Evolutionary conservation across 192 early-diverging fungal genomes (phyloP).

Genomic region (Entrophospora sp.): DNA sequence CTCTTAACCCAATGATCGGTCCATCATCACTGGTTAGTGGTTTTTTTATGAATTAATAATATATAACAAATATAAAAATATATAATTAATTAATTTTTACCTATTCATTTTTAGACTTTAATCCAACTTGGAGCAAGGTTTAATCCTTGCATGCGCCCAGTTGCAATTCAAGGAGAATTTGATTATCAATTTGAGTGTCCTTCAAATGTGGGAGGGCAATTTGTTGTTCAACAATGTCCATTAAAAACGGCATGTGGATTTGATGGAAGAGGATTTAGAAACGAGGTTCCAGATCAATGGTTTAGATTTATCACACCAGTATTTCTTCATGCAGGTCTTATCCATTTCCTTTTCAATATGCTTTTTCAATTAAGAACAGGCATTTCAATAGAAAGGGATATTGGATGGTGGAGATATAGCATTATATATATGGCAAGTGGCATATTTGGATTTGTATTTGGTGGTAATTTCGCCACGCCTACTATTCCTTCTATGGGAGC

Average conservation of each 20-base stretch:
- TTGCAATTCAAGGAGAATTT: no score
- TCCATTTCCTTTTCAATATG: conserved; percentile 74
- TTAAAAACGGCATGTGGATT: conserved; percentile 44
- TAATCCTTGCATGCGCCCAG: no score
- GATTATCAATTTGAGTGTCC: no score
- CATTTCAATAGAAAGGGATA: conserved; percentile 62
- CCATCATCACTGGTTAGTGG: conserved; percentile 47
- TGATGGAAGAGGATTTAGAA: conserved; percentile 39
- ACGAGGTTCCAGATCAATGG: conserved; percentile 59
- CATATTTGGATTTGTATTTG: conserved; percentile 73
- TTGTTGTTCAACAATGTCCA: conserved; percentile 41
- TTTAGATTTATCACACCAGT: conserved; percentile 73
- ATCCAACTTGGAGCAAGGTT: no score
- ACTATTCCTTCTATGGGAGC: conserved; percentile 47
- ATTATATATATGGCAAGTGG: conserved; percentile 67
- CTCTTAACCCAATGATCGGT: conserved; percentile 80
- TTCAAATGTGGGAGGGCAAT: no score
- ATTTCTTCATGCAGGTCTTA: conserved; percentile 74
- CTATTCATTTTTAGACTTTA: no score
- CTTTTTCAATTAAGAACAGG: conserved; percentile 62
- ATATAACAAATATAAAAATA: neutral
- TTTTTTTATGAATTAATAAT: neutral
- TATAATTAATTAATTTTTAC: neutral
- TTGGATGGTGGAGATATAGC: conserved; percentile 64
- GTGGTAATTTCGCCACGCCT: conserved; percentile 50